Conservation (phyloP, 768 basidiomycete genomes). For the Rhodotorula sphaerocarpa region DNA sequence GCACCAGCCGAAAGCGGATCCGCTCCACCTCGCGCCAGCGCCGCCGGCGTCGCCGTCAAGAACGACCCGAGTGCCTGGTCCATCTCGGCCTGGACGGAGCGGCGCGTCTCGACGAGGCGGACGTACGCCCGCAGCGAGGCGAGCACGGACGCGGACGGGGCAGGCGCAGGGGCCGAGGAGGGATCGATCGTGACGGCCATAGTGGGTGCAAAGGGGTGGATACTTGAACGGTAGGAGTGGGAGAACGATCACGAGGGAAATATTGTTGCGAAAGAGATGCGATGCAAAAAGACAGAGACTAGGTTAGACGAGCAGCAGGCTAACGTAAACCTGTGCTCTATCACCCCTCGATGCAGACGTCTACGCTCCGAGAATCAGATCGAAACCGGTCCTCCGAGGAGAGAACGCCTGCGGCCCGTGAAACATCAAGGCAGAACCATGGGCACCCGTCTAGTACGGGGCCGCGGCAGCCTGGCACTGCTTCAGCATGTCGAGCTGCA, state of each 20-base stretch:
- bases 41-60: constrained; percentile 1
- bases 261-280: neutral
- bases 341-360: too few species aligned
- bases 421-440: too few species aligned
- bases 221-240: too few species aligned
- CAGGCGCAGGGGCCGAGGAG: neutral
- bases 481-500: constrained; percentile 50
- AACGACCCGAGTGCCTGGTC: constrained; percentile 17
- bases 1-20: neutral
- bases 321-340: too few species aligned
- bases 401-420: too few species aligned
- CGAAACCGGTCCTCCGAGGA: too few species aligned
- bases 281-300: too few species aligned
- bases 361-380: too few species aligned
- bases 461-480: constrained; percentile 45
- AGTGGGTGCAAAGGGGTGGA: neutral
- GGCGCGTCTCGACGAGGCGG: constrained; percentile 14
- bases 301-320: too few species aligned
- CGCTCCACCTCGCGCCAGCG: neutral
- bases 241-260: neutral
- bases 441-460: constrained; percentile 27
- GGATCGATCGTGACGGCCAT: constrained; percentile 6
- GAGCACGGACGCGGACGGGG: neutral
- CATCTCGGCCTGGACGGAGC: constrained; percentile 16
- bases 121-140: constrained; percentile 6